Base-by-base conservation (phyloP, 768 basidiomycete genomes). In the Xerocomellus amylosporus region DNA sequence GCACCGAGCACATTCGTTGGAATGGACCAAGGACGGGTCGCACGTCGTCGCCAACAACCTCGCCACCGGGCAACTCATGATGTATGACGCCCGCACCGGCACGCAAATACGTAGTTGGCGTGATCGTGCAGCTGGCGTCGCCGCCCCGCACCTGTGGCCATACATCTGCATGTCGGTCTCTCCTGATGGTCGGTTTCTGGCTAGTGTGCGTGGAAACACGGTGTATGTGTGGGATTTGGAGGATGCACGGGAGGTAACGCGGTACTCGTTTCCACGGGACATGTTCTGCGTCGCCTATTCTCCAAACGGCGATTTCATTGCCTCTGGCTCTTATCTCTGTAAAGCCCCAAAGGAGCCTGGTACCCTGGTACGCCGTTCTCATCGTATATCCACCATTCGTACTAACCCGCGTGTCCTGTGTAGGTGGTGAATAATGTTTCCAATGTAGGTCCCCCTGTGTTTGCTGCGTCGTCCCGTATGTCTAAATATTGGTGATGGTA, bases 91-190 rank as follows among this genome's bases (percentile, higher is more conserved):
- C 8, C 46, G 45, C 17, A 41, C 53, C 5, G 63, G 63, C 48
- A 39, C 48, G 8, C 63, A 63, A 34, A 53, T 64, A 37, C 63
- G 64, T 3, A 55, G 24, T 4, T 66, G 63, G 63, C 61, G 61
- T 10, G 63, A 66, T 7, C 55, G 58, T 1, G 26, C 37, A 1
- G 28, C 33, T 1, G 37, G 49, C 4, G 12, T 26, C 13, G 20
- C 46, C 10, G 19, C 64, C 8, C 46, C 58, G 5, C 50, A 60
- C n/a, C 15, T 43, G 51, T 66, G 63, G 64, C 63, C 63, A 2
- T 56, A 66, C 51, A 60, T 64, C 5, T 66, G 55, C 53, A 46
- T 64, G 58, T 66, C 61, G 8, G 55, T 66, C 14, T 66, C 64
- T 1, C 58, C 63, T 5, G 34, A 49, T 2, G 64, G 64, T 5